phyloP scores from a whole-genome alignment of 495 filamentous ascomycete species.

The Penicillium fimorum region DNA sequence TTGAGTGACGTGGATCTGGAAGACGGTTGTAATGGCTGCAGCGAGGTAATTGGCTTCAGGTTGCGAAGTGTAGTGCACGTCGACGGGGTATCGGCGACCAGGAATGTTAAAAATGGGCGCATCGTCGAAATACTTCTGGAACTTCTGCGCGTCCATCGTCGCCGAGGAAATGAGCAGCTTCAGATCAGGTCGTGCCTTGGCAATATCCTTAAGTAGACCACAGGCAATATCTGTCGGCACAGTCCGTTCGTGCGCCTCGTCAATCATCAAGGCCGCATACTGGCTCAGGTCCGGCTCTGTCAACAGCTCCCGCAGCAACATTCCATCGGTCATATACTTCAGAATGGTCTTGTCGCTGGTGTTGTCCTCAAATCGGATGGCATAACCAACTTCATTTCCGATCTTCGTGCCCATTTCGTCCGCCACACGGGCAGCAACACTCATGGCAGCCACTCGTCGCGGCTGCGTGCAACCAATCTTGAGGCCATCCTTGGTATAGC shows the following conservation, averaged over 20 bases:
- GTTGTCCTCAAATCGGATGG: slow-evolving; percentile 92
- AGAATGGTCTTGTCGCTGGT: slow-evolving; percentile 91
- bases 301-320: slow-evolving; percentile 89
- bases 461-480: slow-evolving; percentile 67
- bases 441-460: slow-evolving; percentile 95
- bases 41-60: slow-evolving; percentile 95
- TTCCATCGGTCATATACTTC: slow-evolving; percentile 98
- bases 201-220: slow-evolving; percentile 89
- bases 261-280: slow-evolving; percentile 94
- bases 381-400: slow-evolving; percentile 92
- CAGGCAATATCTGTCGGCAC: slow-evolving; percentile 89
- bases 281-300: slow-evolving; percentile 81
- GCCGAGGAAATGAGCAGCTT: slow-evolving; percentile 93
- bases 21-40: slow-evolving; percentile 88
- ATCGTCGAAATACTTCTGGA: slow-evolving; percentile 89
- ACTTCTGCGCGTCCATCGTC: slow-evolving; percentile 93
- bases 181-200: slow-evolving; percentile 78
- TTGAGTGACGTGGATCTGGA: slow-evolving; percentile 93
- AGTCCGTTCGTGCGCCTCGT: slow-evolving; percentile 95
- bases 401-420: slow-evolving; percentile 92
- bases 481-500: slow-evolving; percentile 75
- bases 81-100: slow-evolving; percentile 84
- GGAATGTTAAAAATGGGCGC: slow-evolving; percentile 96
- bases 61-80: slow-evolving; percentile 87
- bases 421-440: slow-evolving; percentile 88